Conservation (phyloP, 2,329 filamentous ascomycete species). For the Cephalotrichum gorgonifer region DNA sequence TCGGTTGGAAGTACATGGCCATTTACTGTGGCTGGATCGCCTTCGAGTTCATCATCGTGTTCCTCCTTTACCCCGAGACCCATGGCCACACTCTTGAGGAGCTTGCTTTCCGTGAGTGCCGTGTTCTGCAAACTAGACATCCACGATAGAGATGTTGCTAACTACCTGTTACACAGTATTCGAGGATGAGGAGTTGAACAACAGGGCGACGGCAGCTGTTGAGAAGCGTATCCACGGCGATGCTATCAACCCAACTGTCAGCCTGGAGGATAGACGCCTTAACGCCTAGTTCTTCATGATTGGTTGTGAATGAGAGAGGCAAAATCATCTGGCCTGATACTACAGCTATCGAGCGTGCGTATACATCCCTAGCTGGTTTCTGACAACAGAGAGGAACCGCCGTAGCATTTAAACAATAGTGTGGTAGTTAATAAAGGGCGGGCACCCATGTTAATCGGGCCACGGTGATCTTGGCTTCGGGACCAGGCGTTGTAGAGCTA, state of each 20-base stretch:
- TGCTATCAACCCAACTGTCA: background rate
- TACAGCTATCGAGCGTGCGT: too few relatives aligned
- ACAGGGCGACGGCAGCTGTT: constrained; percentile 26
- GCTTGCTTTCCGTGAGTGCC: constrained; percentile 21
- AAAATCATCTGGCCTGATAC: too few relatives aligned
- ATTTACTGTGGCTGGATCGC: constrained; percentile 32
- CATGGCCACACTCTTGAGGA: constrained; percentile 32
- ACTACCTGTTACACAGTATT: constrained; percentile 19
- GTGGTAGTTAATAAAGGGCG: too few relatives aligned
- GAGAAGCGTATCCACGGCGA: constrained; percentile 23
- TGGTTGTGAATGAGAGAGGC: too few relatives aligned
- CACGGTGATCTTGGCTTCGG: too few relatives aligned
- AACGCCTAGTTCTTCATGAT: too few relatives aligned
- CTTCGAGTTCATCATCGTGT: constrained; percentile 45
- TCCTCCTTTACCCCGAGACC: constrained; percentile 78
- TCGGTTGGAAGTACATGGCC: constrained; percentile 30
- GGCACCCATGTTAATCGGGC: too few relatives aligned
- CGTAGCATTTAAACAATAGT: too few relatives aligned
- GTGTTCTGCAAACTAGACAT: background rate
- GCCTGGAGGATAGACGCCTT: too few relatives aligned
- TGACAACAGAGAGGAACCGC: too few relatives aligned
- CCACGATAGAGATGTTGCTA: constrained; percentile 10
- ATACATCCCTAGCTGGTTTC: too few relatives aligned
- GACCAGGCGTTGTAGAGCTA: too few relatives aligned
- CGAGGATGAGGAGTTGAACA: constrained; percentile 25